phyloP scores from a whole-genome alignment of 2,329 filamentous ascomycete genomes.

The Ophiostoma sp. region DNA sequence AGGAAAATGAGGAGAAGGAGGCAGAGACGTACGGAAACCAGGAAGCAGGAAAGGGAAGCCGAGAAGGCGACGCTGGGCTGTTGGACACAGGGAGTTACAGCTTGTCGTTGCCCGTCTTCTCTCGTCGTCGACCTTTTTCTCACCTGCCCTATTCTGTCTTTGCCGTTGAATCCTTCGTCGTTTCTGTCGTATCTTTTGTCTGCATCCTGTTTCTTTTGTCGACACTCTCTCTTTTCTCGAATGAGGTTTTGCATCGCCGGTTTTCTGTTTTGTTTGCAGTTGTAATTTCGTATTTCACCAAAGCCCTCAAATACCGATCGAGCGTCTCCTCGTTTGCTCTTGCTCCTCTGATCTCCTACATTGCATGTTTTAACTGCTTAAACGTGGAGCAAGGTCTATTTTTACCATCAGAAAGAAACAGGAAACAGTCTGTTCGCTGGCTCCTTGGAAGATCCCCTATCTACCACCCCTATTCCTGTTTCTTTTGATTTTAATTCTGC shows the following conservation, averaged over 20 bases:
- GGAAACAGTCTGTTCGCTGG: background rate
- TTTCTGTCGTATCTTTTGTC: background rate
- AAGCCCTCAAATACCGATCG: background rate
- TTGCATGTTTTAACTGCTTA: background rate
- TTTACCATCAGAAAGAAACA: background rate
- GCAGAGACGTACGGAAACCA: background rate
- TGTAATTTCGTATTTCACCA: background rate
- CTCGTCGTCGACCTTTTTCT: background rate
- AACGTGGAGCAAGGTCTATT: background rate
- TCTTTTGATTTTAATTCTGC: background rate
- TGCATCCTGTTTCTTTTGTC: background rate
- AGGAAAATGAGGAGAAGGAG: background rate
- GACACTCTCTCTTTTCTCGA: background rate
- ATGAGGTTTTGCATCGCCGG: background rate
- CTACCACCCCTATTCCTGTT: background rate
- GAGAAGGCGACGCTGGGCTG: background rate
- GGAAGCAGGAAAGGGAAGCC: constrained; percentile 6
- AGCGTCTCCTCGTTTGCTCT: background rate
- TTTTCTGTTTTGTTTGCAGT: background rate
- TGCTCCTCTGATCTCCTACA: background rate
- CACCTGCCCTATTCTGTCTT: background rate
- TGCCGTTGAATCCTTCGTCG: background rate
- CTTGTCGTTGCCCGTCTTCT: background rate
- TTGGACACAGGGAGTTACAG: background rate
- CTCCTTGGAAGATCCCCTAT: background rate